Base-by-base conservation (phyloP, 2,329 filamentous ascomycete genomes). In the Orbilia javanica region DNA sequence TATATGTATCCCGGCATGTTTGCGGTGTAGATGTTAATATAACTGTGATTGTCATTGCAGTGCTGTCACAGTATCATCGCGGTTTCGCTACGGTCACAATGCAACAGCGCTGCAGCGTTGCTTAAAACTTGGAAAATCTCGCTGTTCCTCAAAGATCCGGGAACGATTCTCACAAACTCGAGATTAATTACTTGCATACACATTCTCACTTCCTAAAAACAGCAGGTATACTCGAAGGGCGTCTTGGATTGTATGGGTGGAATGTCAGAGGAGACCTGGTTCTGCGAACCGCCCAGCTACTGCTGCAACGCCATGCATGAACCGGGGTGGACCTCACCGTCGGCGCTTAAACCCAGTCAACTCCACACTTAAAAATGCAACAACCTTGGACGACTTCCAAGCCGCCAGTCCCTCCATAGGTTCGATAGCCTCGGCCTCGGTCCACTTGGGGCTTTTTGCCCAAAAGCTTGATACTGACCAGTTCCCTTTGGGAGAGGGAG, bases 331-430 rank as follows among this genome's bases (percentile, higher is more conserved):
- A 31, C 55, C 22, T 36, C 64, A 67, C 53, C 52, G 65, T 48
- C 68, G 68, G 68, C 68, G 68, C 68, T 72, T 72, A 72, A 53
- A 36, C 36, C 31, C 11, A 18, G 46, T 53, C 15, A n/a, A 31
- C 57, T 57, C 46, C 57, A 72, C 57, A 27, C 63, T 34, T 57
- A 46, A 71, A 64, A 73, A 73, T 73, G 60, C 69, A 73, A 73
- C 68, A 70, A n/a, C n/a, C 25, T 20, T 25, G 52, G 20, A 57
- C 52, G 29, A 53, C 36, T 36, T 13, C 39, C 48, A 31, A 5
- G 22, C 25, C n/a, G n/a, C n/a, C n/a, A n/a, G n/a, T n/a, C n/a
- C n/a, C 10, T 36, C 34, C 34, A 36, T 36, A 36, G 34, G 34
- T 36, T 55, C 29, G 27, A 55, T 34, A 55, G 52, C 52, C 52